Evolutionary conservation across 495 filamentous ascomycete species (phyloP), one percentile per base, ranked within the genome.

Genomic region (Aspergillus campestris): DNA sequence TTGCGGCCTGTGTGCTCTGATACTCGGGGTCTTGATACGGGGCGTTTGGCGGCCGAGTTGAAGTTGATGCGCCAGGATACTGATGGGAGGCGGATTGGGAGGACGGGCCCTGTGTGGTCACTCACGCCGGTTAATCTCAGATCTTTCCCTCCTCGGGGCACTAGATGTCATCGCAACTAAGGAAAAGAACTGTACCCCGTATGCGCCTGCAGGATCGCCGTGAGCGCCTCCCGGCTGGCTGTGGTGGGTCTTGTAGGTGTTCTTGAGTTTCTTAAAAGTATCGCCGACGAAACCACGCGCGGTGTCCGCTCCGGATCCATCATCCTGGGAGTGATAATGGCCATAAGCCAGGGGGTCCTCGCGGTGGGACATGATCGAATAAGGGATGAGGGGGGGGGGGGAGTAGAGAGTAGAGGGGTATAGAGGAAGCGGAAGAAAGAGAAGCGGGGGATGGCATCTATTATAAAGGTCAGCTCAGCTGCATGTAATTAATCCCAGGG

Each of bases 321-420:
- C 50, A n/a, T 46, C 49, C 28, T 60, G 56, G 28, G 46, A 53
- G 49, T 76, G 67, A 45, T 77, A 77, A 12, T 71, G 68, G 57
- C 77, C 77, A 55, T 81, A 81, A 37, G 77, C 78, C 57, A 81
- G 53, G 13, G 55, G 54, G 49, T 80, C 74, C 51, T 79, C 69
- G 29, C 56, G 54, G 14, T 65, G 48, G 28, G 71, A 70, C 71
- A 75, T 75, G 31, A 35, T 34, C 40, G 13, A 7, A 7, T 37
- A 27, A 12, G 14, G 31, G 34, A 40, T 24, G 36, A 42, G 8
- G 30, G 28, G 15, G 38, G 31, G 15, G 6, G 28, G 36, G 35
- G 15, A 33, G 31, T 34, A 45, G 30, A 38, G 14, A 34, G 38
- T 14, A 24, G 37, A 34, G 15, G 24, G 40, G 35, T 9, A 0